Evolutionary conservation across 331 rosid species (phyloP).

Genomic region (Dryas integrifolia): DNA sequence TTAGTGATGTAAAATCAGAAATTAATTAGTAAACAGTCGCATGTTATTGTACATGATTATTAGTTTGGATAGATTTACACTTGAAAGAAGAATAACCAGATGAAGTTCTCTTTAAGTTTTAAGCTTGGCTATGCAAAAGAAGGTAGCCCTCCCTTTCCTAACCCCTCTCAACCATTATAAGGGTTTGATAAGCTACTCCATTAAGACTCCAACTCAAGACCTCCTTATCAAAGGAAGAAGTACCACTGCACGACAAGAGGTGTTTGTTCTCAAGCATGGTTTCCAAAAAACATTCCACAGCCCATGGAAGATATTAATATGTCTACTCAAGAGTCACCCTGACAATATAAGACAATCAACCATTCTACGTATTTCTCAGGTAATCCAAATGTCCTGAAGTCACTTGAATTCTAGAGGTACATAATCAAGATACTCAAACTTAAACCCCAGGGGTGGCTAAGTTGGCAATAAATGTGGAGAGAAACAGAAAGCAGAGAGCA

Average conservation of each 20-base stretch:
- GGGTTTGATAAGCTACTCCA: background rate
- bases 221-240: background rate
- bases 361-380: too few relatives aligned
- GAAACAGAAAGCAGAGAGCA: too few relatives aligned
- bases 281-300: too few relatives aligned
- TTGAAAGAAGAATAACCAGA: background rate
- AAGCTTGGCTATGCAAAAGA: background rate
- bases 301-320: too few relatives aligned
- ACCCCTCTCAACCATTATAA: background rate
- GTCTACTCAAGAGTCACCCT: background rate
- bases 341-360: background rate
- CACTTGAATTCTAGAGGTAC: too few relatives aligned
- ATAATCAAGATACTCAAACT: too few relatives aligned
- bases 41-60: background rate
- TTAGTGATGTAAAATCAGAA: background rate
- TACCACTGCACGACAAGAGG: background rate
- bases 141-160: background rate
- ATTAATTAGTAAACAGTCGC: background rate
- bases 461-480: too few relatives aligned
- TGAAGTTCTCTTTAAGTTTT: background rate
- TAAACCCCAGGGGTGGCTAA: background rate
- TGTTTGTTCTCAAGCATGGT: too few relatives aligned
- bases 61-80: background rate
- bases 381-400: too few relatives aligned
- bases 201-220: background rate